phyloP scores from a whole-genome alignment of 129 eudicot genomes.

The Apium graveolens region DNA sequence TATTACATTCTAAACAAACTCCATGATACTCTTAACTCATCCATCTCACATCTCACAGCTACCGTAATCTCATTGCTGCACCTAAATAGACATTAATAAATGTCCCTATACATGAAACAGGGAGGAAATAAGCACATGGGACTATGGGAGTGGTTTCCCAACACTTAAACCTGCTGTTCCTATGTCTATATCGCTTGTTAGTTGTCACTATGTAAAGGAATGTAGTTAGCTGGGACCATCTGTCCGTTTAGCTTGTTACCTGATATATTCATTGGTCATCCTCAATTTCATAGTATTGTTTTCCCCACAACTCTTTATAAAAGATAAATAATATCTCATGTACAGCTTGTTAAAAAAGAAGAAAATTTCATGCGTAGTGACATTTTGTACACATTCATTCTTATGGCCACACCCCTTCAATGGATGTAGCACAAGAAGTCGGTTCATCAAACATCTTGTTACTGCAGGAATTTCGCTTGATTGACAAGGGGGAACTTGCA shows the following conservation, averaged over 20 bases:
- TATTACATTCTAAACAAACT: neutral
- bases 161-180: neutral
- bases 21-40: neutral
- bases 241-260: neutral
- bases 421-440: neutral
- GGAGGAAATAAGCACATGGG: neutral
- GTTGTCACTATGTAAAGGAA: neutral
- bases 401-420: neutral
- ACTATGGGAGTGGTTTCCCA: neutral
- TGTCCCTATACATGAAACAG: neutral
- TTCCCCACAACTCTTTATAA: too few relatives aligned
- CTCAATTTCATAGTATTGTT: neutral
- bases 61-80: neutral
- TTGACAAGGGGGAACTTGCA: constrained; percentile 75
- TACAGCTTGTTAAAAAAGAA: too few relatives aligned
- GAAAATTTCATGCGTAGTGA: too few relatives aligned
- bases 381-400: neutral
- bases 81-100: neutral
- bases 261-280: neutral
- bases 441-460: neutral
- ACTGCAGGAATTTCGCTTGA: constrained; percentile 73
- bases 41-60: neutral
- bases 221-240: neutral
- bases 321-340: too few relatives aligned
- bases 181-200: neutral